These are phyloP conservation scores for Thuja plicata DNA, from an alignment of 83 land plant genomes.

Conservation along the genomic window DNA sequence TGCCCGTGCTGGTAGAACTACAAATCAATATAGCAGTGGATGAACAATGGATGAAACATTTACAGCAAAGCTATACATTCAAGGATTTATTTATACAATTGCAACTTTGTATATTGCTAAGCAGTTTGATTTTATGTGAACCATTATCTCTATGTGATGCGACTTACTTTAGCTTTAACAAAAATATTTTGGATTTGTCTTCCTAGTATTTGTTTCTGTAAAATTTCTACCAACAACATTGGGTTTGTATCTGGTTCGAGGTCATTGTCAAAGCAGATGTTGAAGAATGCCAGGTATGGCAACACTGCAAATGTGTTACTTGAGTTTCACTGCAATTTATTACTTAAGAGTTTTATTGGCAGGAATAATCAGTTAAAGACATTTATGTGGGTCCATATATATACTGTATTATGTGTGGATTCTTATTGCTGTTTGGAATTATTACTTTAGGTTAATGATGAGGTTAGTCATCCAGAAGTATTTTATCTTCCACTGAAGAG, in stretches of 20 bases:
- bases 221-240: background rate
- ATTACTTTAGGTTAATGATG: slow-evolving; percentile 10
- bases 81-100: background rate
- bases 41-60: background rate
- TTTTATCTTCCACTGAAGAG: background rate
- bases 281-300: slow-evolving; percentile 8
- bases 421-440: background rate
- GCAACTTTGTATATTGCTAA: background rate
- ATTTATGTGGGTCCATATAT: background rate
- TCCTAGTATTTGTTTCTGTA: background rate
- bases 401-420: background rate
- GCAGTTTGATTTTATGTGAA: background rate
- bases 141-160: background rate
- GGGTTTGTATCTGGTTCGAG: slow-evolving; percentile 10
- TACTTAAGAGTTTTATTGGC: background rate
- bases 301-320: background rate
- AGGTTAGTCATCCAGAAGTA: slow-evolving; percentile 2
- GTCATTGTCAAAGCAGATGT: slow-evolving; percentile 1
- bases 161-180: background rate
- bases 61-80: background rate
- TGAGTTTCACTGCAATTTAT: background rate
- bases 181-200: background rate
- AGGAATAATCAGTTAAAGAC: background rate
- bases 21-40: background rate
- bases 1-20: background rate